Percentiles rank a stretch among this genome's conserved stretches.
These are phyloP conservation scores for Pseudocercospora musae DNA, from an alignment of 2,329 filamentous ascomycete genomes.

Conservation along the genomic window DNA sequence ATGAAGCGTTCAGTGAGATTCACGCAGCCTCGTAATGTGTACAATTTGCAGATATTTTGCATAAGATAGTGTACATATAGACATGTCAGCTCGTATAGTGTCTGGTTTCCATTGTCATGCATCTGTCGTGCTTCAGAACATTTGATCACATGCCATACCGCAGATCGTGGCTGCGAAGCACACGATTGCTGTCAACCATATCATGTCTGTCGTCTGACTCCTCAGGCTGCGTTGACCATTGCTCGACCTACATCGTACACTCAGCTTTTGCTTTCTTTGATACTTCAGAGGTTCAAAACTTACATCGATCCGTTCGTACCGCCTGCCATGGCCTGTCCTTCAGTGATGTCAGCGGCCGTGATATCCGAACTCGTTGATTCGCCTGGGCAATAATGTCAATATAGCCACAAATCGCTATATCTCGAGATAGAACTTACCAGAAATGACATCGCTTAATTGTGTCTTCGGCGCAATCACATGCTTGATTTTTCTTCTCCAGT, in stretches of 20 bases:
- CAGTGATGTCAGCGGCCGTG: neutral
- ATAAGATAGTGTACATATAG: no score
- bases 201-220: neutral
- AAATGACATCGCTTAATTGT: neutral
- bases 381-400: neutral
- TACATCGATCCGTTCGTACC: neutral
- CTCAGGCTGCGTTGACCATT: neutral
- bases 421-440: neutral
- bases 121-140: neutral
- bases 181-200: constrained; percentile 1
- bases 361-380: neutral
- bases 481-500: neutral
- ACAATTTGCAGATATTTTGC: no score
- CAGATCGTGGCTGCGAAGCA: neutral
- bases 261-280: neutral
- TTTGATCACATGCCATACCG: neutral
- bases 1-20: no score
- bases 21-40: no score
- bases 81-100: no score
- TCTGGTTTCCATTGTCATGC: neutral
- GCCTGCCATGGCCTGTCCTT: neutral
- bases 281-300: neutral
- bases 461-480: neutral
- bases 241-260: neutral
- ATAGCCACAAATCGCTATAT: neutral